Evolutionary conservation across 2,329 filamentous ascomycete species (phyloP), one percentile per base, ranked within the genome.

Genomic region (Clonostachys byssicola): DNA sequence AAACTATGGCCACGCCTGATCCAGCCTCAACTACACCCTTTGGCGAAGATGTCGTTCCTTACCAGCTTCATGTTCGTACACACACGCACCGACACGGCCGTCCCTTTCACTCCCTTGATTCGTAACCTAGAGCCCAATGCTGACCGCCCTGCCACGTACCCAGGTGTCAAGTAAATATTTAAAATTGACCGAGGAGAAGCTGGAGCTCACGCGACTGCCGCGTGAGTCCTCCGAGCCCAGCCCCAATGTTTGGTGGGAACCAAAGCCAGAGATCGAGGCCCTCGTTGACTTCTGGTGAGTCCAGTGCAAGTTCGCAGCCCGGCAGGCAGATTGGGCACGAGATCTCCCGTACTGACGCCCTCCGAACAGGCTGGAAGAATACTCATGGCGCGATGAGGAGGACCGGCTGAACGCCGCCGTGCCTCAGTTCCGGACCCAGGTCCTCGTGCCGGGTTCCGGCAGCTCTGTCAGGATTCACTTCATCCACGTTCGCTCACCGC

Each of bases 101-200:
- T 41, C 34, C 23, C 34, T 38, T 42, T 45, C 17, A 10, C 18
- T 34, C 42, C 44, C 20, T 20, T 23, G 13, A 23, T 33, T 34
- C 34, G 49, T 56, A 47, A 56, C 10, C 23, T 10, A 30, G 3
- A 30, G 23, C 4, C 23, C 23, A 30, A 10, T 30, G 9, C 64
- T 70, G 48, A 69, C 40, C 47, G 9, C n/a, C 38, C 34, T 38
- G 12, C 39, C 30, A 17, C 13, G 16, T 34, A 33, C 8, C 17
- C 47, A 86, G 83, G 78, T 88, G 14, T 86, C 83, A 3, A 78
- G 75, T 47, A 81, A 78, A 56, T 88, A 88, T 60, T 72, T 88
- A 2, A 77, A 86, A 42, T 71, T 88, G 50, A 88, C 85, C 6
- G 76, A 70, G 57, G 77, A 81, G 60, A 89, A 88, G 61, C 71